Evolutionary conservation across 768 basidiomycete genomes (phyloP).

Genomic region (Heimioporus sp.): DNA sequence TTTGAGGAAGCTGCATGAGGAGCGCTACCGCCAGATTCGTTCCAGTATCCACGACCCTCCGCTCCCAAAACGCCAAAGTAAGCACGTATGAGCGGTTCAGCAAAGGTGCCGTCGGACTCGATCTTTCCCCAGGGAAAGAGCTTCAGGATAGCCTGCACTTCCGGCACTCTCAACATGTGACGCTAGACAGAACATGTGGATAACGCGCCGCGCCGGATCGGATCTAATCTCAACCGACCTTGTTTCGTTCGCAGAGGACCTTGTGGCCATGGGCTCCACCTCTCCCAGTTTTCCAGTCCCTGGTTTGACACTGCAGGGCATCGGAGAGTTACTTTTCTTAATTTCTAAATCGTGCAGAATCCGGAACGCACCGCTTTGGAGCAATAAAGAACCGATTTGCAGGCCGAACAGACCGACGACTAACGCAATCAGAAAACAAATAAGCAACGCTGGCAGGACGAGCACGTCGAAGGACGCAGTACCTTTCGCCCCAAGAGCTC

Average conservation of each 20-base stretch:
- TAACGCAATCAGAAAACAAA: conserved; percentile 2
- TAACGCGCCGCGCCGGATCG: neutral
- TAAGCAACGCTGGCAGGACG: neutral
- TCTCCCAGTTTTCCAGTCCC: conserved; percentile 34
- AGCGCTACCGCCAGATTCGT: conserved; percentile 33
- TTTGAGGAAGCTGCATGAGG: conserved; percentile 28
- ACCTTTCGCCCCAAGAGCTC: no score
- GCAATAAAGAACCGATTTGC: conserved; percentile 30
- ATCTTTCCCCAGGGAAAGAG: conserved; percentile 45
- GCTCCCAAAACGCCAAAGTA: conserved; percentile 38
- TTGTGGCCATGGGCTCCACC: conserved; percentile 32
- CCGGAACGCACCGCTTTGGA: conserved; percentile 21
- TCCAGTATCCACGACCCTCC: conserved; percentile 43
- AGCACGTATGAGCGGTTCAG: conserved; percentile 30
- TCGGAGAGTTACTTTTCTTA: conserved; percentile 1
- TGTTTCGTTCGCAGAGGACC: conserved; percentile 31
- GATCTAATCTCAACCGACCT: conserved; percentile 18
- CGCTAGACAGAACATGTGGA: conserved; percentile 19
- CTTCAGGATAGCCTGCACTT: conserved; percentile 33
- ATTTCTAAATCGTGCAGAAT: neutral
- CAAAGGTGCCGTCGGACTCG: conserved; percentile 43
- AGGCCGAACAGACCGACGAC: conserved; percentile 28
- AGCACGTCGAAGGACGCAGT: no score
- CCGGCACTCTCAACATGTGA: conserved; percentile 36
- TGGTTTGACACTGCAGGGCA: conserved; percentile 32